Base-by-base conservation (phyloP, 1,284 basidiomycete species). In the Malassezia nana region DNA sequence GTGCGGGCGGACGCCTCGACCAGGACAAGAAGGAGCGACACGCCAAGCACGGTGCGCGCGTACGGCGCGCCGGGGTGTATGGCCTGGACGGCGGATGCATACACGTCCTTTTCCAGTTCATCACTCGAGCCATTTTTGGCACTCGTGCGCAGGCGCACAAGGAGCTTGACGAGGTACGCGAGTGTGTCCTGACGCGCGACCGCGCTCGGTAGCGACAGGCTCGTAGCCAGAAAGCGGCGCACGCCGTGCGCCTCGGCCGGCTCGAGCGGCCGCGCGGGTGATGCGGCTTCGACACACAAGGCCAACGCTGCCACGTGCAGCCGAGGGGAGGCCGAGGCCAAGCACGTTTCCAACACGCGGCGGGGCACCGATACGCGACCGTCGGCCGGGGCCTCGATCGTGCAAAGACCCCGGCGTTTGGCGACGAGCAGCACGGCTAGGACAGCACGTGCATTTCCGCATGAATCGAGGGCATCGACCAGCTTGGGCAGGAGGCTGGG, bases 21-120 rank as follows among this genome's bases (percentile, higher is more conserved):
- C 16, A 70, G 58, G 16, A 66, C 55, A 15, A 63, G 61, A 10
- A 69, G 54, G 31, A 64, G 62, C 35, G 63, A 63, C 26, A 69
- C 61, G 24, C 57, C 59, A 12, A 64, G 62, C 40, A 65, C 59
- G 50, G 57, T 58, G 35, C 62, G 45, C 25, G 66, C 57, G 44
- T 69, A 72, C 15, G 69, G 66, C n/a, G 66, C 62, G 26, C 66
- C 66, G 4, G 69, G 66, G 49, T 68, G 65, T 18, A 65, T 58
- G 4, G 63, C 60, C 10, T 52, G 48, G 24, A 56, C 50, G 8
- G 60, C 30, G 22, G 59, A 47, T 25, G 50, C 44, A 22, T 52
- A 57, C 48, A 66, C 51, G 52, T 57, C 54, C 22, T 51, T 44
- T 24, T 64, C 43, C 29, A 67, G 62, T 29, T 16, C 20, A 33